Conservation (phyloP, 108 stramenopile species). For the Stephanodiscus minutulus region DNA sequence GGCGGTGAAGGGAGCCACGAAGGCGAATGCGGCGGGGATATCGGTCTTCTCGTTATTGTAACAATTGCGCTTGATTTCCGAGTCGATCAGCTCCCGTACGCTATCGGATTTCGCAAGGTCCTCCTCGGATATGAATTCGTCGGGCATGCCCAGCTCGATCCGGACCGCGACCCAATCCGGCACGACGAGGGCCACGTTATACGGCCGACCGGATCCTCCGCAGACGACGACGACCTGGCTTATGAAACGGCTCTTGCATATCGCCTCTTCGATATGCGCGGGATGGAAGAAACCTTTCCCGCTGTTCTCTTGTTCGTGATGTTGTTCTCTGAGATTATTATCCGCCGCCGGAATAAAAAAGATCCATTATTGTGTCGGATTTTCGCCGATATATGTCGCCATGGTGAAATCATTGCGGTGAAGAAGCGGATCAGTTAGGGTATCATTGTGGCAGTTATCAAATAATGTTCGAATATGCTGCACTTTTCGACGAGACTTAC, state of each 20-base stretch:
- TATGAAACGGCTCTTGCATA: slow-evolving; percentile 74
- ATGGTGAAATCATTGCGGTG: no score
- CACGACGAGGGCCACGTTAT: slow-evolving; percentile 90
- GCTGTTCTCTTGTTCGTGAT: slow-evolving; percentile 88
- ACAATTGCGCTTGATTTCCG: slow-evolving; percentile 68
- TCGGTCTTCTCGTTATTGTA: slow-evolving; percentile 87
- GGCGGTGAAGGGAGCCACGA: slow-evolving; percentile 79
- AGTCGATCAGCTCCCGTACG: slow-evolving; percentile 70
- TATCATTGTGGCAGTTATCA: no score
- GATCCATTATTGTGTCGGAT: no score
- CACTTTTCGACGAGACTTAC: no score
- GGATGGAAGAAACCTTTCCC: no score
- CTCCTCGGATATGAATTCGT: slow-evolving; percentile 56
- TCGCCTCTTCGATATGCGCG: slow-evolving; percentile 90
- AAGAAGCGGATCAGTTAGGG: no score
- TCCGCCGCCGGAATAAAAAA: no score
- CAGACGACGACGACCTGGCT: slow-evolving; percentile 78
- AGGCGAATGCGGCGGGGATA: slow-evolving; percentile 65
- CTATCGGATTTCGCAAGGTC: slow-evolving; percentile 69
- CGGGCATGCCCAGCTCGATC: slow-evolving; percentile 50
- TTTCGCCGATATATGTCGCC: no score
- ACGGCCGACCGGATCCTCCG: slow-evolving; percentile 84
- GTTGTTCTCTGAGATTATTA: no score
- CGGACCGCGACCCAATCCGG: slow-evolving; percentile 87
- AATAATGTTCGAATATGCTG: no score